Percentiles rank a stretch among this genome's conserved stretches.
phyloP scores from a whole-genome alignment of 2,329 filamentous ascomycete species.

The Chaetomium sp. region DNA sequence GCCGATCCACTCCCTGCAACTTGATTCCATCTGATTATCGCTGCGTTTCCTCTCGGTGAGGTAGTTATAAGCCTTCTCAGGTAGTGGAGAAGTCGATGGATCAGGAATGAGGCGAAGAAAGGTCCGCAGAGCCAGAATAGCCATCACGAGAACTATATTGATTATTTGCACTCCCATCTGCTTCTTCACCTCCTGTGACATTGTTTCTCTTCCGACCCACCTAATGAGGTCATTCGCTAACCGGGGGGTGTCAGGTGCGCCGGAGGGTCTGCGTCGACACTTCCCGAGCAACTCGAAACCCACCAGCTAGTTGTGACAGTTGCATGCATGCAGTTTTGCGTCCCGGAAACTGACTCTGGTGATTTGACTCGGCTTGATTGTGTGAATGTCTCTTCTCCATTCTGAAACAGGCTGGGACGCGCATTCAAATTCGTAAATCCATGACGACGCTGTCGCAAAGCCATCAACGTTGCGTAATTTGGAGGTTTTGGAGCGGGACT shows the following conservation, averaged over 20 bases:
- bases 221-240: not conserved
- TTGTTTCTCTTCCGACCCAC: not conserved
- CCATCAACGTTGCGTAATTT: not conserved
- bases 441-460: not conserved
- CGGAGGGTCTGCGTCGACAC: not conserved
- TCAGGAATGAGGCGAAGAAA: not conserved
- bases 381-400: not conserved
- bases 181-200: not conserved
- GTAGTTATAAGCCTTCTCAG: not conserved
- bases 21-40: too few species aligned
- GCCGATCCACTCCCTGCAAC: not conserved
- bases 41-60: too few species aligned
- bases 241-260: not conserved
- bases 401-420: too few species aligned
- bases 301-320: not conserved
- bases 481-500: not conserved
- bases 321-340: not conserved
- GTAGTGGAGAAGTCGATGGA: not conserved
- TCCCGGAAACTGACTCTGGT: not conserved
- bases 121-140: not conserved
- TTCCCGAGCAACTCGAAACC: not conserved
- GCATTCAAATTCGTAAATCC: not conserved
- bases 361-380: not conserved
- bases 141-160: not conserved
- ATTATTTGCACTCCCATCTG: not conserved